Evolutionary conservation across 352 stramenopile species (phyloP).

Genomic region (Thraustochytrium striatum): DNA sequence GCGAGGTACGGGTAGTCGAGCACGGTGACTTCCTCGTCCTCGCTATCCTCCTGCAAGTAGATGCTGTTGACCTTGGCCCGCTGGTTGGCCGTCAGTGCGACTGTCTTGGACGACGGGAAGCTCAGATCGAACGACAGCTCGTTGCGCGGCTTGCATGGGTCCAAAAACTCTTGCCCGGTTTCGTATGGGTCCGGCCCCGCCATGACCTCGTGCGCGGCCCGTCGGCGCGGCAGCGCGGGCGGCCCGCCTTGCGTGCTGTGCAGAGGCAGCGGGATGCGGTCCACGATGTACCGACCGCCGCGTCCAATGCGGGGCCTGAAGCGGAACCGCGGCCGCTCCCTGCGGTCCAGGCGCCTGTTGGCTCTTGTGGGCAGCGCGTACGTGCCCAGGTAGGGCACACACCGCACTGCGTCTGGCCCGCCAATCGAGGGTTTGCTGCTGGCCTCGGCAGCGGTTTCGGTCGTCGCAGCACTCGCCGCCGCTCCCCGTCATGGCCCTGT

Average conservation of each 20-base stretch:
- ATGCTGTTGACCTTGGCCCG: slow-evolving; percentile 8
- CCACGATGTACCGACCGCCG: slow-evolving; percentile 16
- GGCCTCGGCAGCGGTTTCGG: too few relatives aligned
- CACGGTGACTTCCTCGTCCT: slow-evolving; percentile 29
- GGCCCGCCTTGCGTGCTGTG: too few relatives aligned
- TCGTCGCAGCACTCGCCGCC: too few relatives aligned
- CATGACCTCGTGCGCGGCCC: not conserved
- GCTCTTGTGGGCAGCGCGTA: too few relatives aligned
- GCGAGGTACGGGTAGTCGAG: slow-evolving; percentile 32
- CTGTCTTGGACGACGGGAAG: not conserved
- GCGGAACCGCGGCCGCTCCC: slow-evolving; percentile 19
- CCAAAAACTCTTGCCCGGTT: slow-evolving; percentile 34
- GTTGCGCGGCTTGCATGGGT: slow-evolving; percentile 13
- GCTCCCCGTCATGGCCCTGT: too few relatives aligned
- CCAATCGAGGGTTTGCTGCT: too few relatives aligned
- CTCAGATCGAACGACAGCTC: not conserved
- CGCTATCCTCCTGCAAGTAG: slow-evolving; percentile 34
- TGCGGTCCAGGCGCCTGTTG: too few relatives aligned
- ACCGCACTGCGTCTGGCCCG: too few relatives aligned
- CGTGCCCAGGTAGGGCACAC: too few relatives aligned
- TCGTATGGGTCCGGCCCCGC: not conserved
- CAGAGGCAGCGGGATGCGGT: slow-evolving; percentile 5
- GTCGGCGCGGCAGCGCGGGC: too few relatives aligned
- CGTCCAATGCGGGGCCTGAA: slow-evolving; percentile 31
- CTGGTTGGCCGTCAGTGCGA: not conserved